Base-by-base conservation (phyloP, 192 early-diverging fungal species). In the Pilobolus umbonatus region DNA sequence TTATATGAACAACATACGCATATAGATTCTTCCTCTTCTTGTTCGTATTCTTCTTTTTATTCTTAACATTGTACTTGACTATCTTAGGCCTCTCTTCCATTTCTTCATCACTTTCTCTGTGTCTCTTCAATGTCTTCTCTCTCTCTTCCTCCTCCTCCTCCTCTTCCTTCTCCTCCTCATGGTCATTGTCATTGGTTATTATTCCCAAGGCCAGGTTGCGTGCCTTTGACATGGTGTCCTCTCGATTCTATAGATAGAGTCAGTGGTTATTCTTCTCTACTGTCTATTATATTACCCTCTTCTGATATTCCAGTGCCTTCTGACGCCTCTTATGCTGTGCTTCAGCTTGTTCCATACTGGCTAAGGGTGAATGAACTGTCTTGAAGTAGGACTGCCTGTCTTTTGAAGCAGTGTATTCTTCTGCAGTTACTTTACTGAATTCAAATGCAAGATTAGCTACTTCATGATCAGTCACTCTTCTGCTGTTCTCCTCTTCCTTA, bases 11-110 rank as follows among this genome's bases (percentile, higher is more conserved):
- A 25, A 14, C 54, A 57, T 72, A 73, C 75, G 67, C 72, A 61
- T 72, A 73, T 15, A 67, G 68, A 19, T 61, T 64, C 55, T 69
- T 65, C 19, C 19, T 24, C 25, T 65, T 72, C 46, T 30, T 74
- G 36, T 54, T 15, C 17, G 21, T 17, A 25, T 76, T 53, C 35
- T 35, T 62, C 22, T 51, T 59, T 50, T 73, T 64, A 4, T 56
- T 21, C 21, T 62, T 65, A 24, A 61, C 61, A 1, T 56, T 62
- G 0, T 63, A 40, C 35, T 57, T 57, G 4, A 52, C 5, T 34
- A 17, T 38, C 30, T 25, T 67, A 25, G 0, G 34, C 14, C 21
- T 42, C 35, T 62, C 50, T 25, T 25, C 11, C 35, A 48, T 38
- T 30, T 65, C 62, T 1, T 50, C 55, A 39, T 42, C 55, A 2